Evolutionary conservation across 2,329 filamentous ascomycete genomes (phyloP).

Genomic region (Leptographium flavum): DNA sequence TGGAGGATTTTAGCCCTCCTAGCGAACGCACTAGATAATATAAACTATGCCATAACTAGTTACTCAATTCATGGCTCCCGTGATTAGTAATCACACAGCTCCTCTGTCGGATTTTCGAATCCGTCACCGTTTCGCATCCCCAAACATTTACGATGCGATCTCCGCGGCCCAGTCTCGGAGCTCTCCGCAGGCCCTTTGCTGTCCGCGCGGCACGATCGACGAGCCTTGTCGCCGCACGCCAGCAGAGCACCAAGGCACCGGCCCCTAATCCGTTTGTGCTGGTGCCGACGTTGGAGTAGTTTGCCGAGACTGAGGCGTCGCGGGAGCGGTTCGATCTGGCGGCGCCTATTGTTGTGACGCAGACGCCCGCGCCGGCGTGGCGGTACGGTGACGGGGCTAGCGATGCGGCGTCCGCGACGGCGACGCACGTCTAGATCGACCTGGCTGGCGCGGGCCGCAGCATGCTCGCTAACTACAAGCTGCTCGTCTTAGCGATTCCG

Average conservation of each 20-base stretch:
- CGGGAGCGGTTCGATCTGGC: neutral
- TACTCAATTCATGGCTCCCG: too few relatives aligned
- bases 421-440: neutral
- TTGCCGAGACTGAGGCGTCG: neutral
- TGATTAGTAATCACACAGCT: too few relatives aligned
- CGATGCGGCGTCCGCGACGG: neutral
- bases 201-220: too few relatives aligned
- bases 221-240: neutral
- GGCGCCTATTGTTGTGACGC: neutral
- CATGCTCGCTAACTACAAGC: neutral
- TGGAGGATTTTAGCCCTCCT: too few relatives aligned
- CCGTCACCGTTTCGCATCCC: too few relatives aligned
- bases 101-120: too few relatives aligned
- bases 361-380: neutral
- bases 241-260: neutral
- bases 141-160: too few relatives aligned
- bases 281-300: neutral
- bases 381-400: neutral
- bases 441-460: neutral
- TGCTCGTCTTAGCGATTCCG: neutral
- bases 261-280: neutral
- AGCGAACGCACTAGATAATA: too few relatives aligned
- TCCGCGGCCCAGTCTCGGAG: too few relatives aligned
- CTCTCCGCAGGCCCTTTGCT: too few relatives aligned
- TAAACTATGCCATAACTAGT: too few relatives aligned